A percentile compares a stretch with the other conserved stretches of the same genome.
These are phyloP conservation scores for Rhodotorula toruloides DNA, from an alignment of 768 basidiomycete species.

Conservation along the genomic window DNA sequence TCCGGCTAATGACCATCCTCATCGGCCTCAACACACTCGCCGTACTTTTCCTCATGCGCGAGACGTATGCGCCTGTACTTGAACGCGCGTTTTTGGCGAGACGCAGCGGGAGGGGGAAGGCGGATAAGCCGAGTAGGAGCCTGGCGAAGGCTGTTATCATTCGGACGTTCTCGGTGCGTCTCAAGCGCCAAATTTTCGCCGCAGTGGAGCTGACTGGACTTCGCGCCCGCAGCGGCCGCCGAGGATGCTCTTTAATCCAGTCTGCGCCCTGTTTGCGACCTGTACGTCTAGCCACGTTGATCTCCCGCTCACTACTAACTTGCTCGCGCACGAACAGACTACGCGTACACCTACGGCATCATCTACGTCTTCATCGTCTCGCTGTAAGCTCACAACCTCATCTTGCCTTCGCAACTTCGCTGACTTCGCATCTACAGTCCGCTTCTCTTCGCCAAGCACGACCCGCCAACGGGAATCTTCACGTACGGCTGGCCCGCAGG, in stretches of 20 bases:
- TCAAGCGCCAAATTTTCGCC: no score
- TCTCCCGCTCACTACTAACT: background rate
- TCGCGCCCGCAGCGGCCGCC: slow-evolving; percentile 23
- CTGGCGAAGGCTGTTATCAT: background rate
- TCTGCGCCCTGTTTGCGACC: slow-evolving; percentile 9
- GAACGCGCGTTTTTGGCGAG: background rate
- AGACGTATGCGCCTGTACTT: slow-evolving; percentile 3
- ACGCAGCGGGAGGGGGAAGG: background rate
- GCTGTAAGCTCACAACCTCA: background rate
- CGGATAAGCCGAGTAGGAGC: background rate
- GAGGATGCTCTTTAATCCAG: slow-evolving; percentile 11
- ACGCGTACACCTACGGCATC: slow-evolving; percentile 11
- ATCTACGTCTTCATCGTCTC: slow-evolving; percentile 22
- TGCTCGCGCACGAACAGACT: background rate
- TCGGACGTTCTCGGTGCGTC: slow-evolving; percentile 4
- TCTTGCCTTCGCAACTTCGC: no score
- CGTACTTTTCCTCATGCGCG: background rate
- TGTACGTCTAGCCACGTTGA: background rate
- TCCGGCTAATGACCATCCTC: slow-evolving; percentile 11
- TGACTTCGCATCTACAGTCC: background rate
- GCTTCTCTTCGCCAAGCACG: slow-evolving; percentile 6
- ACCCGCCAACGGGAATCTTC: background rate
- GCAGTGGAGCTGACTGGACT: no score
- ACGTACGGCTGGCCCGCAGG: slow-evolving; percentile 7
- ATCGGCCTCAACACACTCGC: slow-evolving; percentile 2